Evolutionary conservation across 305 asterid genomes (phyloP).

Genomic region (Fraxinus floribunda): DNA sequence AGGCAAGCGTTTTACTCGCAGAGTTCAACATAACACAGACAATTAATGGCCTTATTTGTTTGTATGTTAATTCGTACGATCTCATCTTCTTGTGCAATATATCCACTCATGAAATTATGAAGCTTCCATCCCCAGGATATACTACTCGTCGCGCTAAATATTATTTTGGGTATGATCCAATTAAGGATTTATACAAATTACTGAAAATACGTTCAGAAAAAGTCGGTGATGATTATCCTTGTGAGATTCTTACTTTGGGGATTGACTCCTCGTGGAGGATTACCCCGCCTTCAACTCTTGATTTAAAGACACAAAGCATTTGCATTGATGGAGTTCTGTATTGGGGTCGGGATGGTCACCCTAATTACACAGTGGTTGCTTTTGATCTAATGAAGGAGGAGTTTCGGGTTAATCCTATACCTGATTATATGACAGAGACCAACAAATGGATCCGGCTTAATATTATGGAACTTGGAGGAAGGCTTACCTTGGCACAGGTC

Average conservation of each 20-base stretch:
- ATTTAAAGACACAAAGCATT: slow-evolving; percentile 3
- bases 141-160: neutral
- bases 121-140: neutral
- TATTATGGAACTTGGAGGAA: slow-evolving; percentile 6
- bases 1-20: slow-evolving; percentile 1
- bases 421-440: neutral
- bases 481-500: neutral
- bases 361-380: neutral
- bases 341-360: neutral
- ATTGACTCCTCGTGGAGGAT: neutral
- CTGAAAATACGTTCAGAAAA: neutral
- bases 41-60: neutral
- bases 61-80: neutral
- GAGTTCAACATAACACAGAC: neutral
- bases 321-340: slow-evolving; percentile 1
- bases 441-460: neutral
- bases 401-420: neutral
- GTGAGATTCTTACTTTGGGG: slow-evolving; percentile 9
- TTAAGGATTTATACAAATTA: neutral
- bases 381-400: neutral
- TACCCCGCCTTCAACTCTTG: neutral
- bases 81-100: slow-evolving; percentile 7
- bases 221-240: neutral
- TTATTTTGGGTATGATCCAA: slow-evolving; percentile 2
- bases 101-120: neutral